Base-by-base conservation (phyloP, 495 filamentous ascomycete genomes). In the Cladorrhinum samala region DNA sequence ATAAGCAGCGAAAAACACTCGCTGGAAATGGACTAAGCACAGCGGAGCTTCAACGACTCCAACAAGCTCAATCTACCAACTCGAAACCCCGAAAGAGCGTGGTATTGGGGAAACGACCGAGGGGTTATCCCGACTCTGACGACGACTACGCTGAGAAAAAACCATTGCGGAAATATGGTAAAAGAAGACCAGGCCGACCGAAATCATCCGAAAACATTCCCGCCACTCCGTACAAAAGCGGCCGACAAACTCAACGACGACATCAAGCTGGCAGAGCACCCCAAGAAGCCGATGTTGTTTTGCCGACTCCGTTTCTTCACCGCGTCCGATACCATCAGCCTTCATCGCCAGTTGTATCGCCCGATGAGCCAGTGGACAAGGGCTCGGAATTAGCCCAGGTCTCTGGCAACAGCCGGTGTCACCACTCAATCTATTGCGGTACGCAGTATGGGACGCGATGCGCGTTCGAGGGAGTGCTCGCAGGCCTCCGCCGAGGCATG, bases 231-330 rank as follows among this genome's bases (percentile, higher is more conserved):
- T 54, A 54, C 18, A 46, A 44, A 8, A 30, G 47, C 6, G 27
- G 21, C 9, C 21, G 21, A 18, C 57, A 51, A 14, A 50, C 6
- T 17, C 55, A 24, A 38, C 54, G 55, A n/a, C 54, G 50, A 18
- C 52, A 46, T 1, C 46, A 23, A 0, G 43, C 41, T 25, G 55
- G 46, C 52, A 59, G 42, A 37, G 18, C 48, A 19, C 13, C 57
- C 11, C 57, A 61, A n/a, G 54, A 58, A 33, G 11, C 5, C 11
- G 27, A 33, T 9, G 52, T 57, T 0, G 52, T 46, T 16, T n/a
- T 68, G 20, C 55, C 63, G 8, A 66, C 61, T 2, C 63, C 66
- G 3, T 54, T 65, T 38, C 58, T 68, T 9, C 54, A 59, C 25
- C 63, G 64, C 13, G 52, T 62, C 25, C 52, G 58, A 19, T 52